A percentile compares a stretch with the other conserved stretches of the same genome.
phyloP scores from a whole-genome alignment of 768 basidiomycete genomes.

The Mrakia gelida region DNA sequence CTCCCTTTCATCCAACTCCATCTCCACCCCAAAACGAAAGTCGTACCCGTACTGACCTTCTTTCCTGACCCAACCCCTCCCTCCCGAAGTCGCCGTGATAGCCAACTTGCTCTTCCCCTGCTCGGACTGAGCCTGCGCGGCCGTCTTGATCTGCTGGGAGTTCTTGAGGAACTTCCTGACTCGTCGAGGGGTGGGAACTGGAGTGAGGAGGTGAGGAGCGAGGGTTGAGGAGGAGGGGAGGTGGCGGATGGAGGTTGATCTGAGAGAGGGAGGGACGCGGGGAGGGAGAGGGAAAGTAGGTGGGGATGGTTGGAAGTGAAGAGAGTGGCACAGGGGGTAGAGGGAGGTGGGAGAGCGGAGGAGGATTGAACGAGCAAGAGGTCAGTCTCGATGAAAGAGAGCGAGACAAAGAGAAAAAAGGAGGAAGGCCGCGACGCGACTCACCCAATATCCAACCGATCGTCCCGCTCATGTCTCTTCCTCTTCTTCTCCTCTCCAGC shows the following conservation, averaged over 20 bases:
- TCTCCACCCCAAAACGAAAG: too few relatives aligned
- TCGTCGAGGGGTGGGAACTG: conserved; percentile 5
- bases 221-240: background rate
- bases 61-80: conserved; percentile 23
- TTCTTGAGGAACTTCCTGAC: conserved; percentile 17
- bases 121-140: background rate
- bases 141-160: conserved; percentile 11
- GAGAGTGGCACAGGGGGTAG: background rate
- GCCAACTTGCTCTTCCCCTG: conserved; percentile 16
- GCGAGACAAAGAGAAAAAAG: background rate
- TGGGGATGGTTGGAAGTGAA: background rate
- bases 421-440: background rate
- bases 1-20: too few relatives aligned
- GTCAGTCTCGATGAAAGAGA: too few relatives aligned
- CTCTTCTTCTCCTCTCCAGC: conserved; percentile 1
- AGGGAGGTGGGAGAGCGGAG: background rate
- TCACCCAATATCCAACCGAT: conserved; percentile 6
- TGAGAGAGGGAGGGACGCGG: background rate
- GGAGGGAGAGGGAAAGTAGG: background rate
- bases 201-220: conserved; percentile 10
- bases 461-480: conserved; percentile 5
- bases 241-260: conserved; percentile 12
- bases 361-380: background rate
- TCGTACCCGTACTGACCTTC: conserved; percentile 10
- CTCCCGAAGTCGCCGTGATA: background rate